A percentile compares a stretch with the other conserved stretches of the same genome.
Evolutionary conservation across 352 stramenopile genomes (phyloP).

Genomic region (Phytophthora crassamura): DNA sequence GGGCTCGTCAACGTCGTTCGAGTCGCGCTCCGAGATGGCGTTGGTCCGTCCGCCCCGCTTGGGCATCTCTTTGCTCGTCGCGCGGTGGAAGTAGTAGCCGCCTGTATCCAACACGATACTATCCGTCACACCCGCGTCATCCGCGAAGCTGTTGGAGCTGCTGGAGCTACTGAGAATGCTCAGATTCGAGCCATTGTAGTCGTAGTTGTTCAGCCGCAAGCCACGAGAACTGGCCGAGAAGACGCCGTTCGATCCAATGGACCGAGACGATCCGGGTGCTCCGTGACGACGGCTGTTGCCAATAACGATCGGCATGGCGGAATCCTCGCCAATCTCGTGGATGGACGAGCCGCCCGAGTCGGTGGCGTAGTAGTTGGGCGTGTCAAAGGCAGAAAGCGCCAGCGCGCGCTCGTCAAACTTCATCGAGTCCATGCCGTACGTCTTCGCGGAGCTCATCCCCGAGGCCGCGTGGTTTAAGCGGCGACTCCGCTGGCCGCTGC

Average conservation of each 20-base stretch:
- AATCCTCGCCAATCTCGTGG: slow-evolving; percentile 30
- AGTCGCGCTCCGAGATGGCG: slow-evolving; percentile 22
- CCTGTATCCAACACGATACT: slow-evolving; percentile 72
- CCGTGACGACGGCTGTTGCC: slow-evolving; percentile 33
- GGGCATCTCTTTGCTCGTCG: slow-evolving; percentile 27
- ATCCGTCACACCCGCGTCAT: slow-evolving; percentile 57
- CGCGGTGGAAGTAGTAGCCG: slow-evolving; percentile 78
- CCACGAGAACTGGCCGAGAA: slow-evolving; percentile 36
- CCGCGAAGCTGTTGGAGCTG: slow-evolving; percentile 57
- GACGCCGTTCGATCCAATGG: slow-evolving; percentile 33
- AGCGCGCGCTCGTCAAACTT: slow-evolving; percentile 55
- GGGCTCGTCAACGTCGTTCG: slow-evolving; percentile 22
- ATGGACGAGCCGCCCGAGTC: slow-evolving; percentile 45
- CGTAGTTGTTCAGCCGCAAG: slow-evolving; percentile 43
- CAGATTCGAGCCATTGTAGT: slow-evolving; percentile 37
- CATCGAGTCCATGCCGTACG: slow-evolving; percentile 47
- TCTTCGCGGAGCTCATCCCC: slow-evolving; percentile 36
- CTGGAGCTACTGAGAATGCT: slow-evolving; percentile 53
- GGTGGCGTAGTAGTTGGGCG: slow-evolving; percentile 33
- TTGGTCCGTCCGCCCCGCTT: slow-evolving; percentile 26
- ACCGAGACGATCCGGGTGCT: slow-evolving; percentile 34
- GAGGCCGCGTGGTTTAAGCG: slow-evolving; percentile 36
- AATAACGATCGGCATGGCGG: slow-evolving; percentile 28
- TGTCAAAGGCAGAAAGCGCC: slow-evolving; percentile 38
- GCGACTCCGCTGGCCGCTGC: slow-evolving; percentile 19